These are phyloP conservation scores for Grigorovia transvaalensis DNA, from an alignment of 805 yeast genomes.

Conservation along the genomic window DNA sequence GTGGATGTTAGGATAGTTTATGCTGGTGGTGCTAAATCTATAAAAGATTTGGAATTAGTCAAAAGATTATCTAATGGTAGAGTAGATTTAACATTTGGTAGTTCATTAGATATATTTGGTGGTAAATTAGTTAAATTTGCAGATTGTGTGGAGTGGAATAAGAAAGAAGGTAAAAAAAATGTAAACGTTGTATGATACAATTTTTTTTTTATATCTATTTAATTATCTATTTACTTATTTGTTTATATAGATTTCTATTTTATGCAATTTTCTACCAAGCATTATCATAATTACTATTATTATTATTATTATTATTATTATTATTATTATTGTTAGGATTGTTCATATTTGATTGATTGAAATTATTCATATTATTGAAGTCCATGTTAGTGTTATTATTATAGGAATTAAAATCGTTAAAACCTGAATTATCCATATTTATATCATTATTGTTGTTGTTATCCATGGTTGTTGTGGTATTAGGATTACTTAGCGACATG, in stretches of 20 bases:
- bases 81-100: conserved; percentile 89
- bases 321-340: conserved; percentile 13
- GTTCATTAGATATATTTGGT: conserved; percentile 91
- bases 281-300: conserved; percentile 27
- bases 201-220: neutral
- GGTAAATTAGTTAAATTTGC: conserved; percentile 68
- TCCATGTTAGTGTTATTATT: neutral
- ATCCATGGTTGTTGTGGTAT: conserved; percentile 8
- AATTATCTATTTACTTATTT: neutral
- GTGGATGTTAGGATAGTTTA: conserved; percentile 66
- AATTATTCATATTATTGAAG: neutral
- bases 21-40: conserved; percentile 90
- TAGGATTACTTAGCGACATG: conserved; percentile 2
- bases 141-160: conserved; percentile 72
- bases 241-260: neutral
- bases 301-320: no score
- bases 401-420: neutral
- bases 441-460: neutral
- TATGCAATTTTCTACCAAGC: conserved; percentile 21
- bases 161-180: neutral
- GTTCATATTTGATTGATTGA: neutral
- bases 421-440: neutral
- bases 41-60: conserved; percentile 61
- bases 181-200: neutral
- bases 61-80: conserved; percentile 59